Evolutionary conservation across 148 eudicot genomes (phyloP).

Genomic region (Vaccinium vitisidaea): DNA sequence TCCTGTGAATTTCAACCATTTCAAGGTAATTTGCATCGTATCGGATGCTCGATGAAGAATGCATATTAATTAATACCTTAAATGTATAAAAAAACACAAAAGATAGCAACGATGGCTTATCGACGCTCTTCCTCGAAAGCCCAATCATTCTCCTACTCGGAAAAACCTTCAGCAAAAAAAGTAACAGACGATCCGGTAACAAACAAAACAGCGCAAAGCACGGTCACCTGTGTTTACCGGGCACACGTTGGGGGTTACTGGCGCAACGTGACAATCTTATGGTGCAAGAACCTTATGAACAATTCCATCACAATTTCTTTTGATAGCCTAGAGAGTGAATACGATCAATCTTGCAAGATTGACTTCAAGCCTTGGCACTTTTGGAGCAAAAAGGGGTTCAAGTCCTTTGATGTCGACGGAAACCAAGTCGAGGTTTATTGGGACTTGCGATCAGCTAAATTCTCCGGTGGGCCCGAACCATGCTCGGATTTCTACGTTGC

Average conservation of each 20-base stretch:
- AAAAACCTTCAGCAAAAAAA: constrained; percentile 29
- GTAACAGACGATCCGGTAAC: constrained; percentile 44
- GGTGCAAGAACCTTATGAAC: constrained; percentile 72
- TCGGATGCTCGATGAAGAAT: background rate
- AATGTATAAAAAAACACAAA: background rate
- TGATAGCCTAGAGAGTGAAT: constrained; percentile 45
- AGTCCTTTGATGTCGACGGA: constrained; percentile 57
- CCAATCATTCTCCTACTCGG: constrained; percentile 28
- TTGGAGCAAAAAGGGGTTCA: constrained; percentile 83
- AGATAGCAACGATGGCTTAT: constrained; percentile 23
- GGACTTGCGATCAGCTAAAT: constrained; percentile 81
- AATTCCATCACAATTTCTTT: constrained; percentile 51
- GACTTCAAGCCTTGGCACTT: constrained; percentile 92
- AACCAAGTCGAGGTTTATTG: constrained; percentile 66
- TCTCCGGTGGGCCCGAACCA: constrained; percentile 71
- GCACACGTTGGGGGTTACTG: constrained; percentile 66
- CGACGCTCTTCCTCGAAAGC: constrained; percentile 16
- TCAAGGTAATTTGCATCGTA: background rate
- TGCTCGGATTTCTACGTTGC: constrained; percentile 70
- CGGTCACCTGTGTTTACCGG: constrained; percentile 55
- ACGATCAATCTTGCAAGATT: constrained; percentile 60
- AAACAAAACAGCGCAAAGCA: constrained; percentile 40
- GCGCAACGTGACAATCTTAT: constrained; percentile 66
- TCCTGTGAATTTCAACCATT: background rate
- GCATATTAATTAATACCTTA: background rate